Percentiles rank a stretch among this genome's conserved stretches.
phyloP scores from a whole-genome alignment of 352 stramenopile species.

The Globisporangium nunn region DNA sequence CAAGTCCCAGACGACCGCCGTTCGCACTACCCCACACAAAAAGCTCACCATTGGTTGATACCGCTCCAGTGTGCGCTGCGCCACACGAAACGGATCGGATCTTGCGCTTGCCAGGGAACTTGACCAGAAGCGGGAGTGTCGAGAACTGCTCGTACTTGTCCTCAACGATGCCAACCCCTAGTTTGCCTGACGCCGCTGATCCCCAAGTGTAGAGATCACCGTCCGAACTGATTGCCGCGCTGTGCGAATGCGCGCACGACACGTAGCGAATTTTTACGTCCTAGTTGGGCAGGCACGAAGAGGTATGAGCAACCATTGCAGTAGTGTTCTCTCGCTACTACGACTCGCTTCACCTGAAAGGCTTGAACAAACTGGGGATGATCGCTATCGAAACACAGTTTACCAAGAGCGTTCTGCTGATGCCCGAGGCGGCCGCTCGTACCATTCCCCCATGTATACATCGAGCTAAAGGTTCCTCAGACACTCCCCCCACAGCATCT shows the following conservation, averaged over 20 bases:
- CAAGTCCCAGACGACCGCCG: slow-evolving; percentile 88
- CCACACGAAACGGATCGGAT: slow-evolving; percentile 86
- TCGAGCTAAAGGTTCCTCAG: slow-evolving; percentile 17
- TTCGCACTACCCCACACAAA: slow-evolving; percentile 91
- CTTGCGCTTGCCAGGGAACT: slow-evolving; percentile 51
- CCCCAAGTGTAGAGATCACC: slow-evolving; percentile 89
- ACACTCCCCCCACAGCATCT: too few relatives aligned
- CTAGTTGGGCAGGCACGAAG: slow-evolving; percentile 6
- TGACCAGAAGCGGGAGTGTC: slow-evolving; percentile 55
- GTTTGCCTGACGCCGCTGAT: slow-evolving; percentile 68
- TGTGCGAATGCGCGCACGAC: slow-evolving; percentile 84
- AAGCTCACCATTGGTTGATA: slow-evolving; percentile 57
- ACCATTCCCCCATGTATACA: slow-evolving; percentile 91
- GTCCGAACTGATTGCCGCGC: slow-evolving; percentile 63
- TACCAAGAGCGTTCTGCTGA: slow-evolving; percentile 33
- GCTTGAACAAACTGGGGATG: slow-evolving; percentile 51
- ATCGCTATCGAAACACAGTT: slow-evolving; percentile 59
- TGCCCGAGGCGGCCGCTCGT: slow-evolving; percentile 78
- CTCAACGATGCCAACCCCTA: slow-evolving; percentile 81
- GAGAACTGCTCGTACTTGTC: slow-evolving; percentile 82
- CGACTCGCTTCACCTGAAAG: slow-evolving; percentile 30
- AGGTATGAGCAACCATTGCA: slow-evolving; percentile 1
- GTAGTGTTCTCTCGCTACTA: slow-evolving; percentile 13
- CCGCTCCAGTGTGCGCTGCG: slow-evolving; percentile 68
- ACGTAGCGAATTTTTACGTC: slow-evolving; percentile 38